Percentiles rank a stretch among this genome's conserved stretches.
These are phyloP conservation scores for Lichtheimia ornata DNA, from an alignment of 371 early-diverging fungal genomes.

Conservation along the genomic window DNA sequence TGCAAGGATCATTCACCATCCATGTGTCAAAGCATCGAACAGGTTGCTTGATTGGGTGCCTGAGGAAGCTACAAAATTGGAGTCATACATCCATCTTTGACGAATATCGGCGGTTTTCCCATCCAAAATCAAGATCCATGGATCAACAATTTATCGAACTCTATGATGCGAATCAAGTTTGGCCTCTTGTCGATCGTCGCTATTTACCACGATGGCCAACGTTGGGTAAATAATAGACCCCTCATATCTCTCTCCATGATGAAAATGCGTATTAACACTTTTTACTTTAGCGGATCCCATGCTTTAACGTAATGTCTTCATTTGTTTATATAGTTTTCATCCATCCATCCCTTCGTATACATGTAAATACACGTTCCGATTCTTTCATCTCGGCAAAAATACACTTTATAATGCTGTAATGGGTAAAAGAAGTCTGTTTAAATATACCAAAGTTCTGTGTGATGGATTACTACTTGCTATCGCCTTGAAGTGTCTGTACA, in stretches of 20 bases:
- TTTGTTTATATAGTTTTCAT: slow-evolving; percentile 1
- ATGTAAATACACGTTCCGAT: neutral
- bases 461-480: neutral
- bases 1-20: neutral
- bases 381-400: neutral
- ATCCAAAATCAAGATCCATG: slow-evolving; percentile 92
- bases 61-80: slow-evolving; percentile 94
- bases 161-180: slow-evolving; percentile 84
- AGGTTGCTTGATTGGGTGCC: slow-evolving; percentile 93
- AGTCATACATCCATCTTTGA: slow-evolving; percentile 94
- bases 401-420: neutral
- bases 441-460: neutral
- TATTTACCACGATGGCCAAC: slow-evolving; percentile 83
- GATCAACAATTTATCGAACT: slow-evolving; percentile 98
- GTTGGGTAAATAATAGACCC: slow-evolving; percentile 32
- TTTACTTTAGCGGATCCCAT: slow-evolving; percentile 1
- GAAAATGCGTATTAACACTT: neutral
- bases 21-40: slow-evolving; percentile 77
- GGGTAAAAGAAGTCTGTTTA: neutral
- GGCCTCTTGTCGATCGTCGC: slow-evolving; percentile 65
- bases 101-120: slow-evolving; percentile 92
- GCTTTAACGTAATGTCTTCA: neutral
- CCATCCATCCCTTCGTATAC: neutral
- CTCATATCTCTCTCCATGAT: neutral
- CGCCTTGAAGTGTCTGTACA: slow-evolving; percentile 22